Evolutionary conservation across 2,329 filamentous ascomycete genomes (phyloP).

Genomic region (Aureobasidium lini): DNA sequence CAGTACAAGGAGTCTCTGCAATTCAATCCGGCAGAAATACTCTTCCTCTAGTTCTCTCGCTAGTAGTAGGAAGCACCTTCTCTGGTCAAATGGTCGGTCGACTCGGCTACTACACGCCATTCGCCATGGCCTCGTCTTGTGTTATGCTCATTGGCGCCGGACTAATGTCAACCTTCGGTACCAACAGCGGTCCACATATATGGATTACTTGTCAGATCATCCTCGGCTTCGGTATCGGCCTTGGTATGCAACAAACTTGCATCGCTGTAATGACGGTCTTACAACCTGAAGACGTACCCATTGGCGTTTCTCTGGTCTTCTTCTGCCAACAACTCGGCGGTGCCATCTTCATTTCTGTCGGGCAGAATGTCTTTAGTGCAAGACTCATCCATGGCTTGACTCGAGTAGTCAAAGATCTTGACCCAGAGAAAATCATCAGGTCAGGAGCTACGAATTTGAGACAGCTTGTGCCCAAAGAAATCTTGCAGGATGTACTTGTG

Average conservation of each 20-base stretch:
- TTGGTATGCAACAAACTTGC: slow-evolving; percentile 42
- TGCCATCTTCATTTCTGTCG: slow-evolving; percentile 42
- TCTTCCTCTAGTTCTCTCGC: slow-evolving; percentile 38
- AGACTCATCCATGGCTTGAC: too few relatives aligned
- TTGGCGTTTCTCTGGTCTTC: slow-evolving; percentile 42
- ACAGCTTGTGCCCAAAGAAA: too few relatives aligned
- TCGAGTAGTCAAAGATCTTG: too few relatives aligned
- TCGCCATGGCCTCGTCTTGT: slow-evolving; percentile 35
- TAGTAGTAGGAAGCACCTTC: slow-evolving; percentile 37
- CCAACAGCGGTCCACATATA: slow-evolving; percentile 29
- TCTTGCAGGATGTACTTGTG: too few relatives aligned
- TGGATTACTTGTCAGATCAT: slow-evolving; percentile 34
- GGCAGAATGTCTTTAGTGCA: slow-evolving; percentile 39
- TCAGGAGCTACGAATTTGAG: too few relatives aligned
- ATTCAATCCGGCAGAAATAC: slow-evolving; percentile 43
- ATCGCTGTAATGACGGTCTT: slow-evolving; percentile 41
- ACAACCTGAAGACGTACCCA: slow-evolving; percentile 36
- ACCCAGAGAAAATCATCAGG: too few relatives aligned
- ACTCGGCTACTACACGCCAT: slow-evolving; percentile 44
- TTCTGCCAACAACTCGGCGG: slow-evolving; percentile 42
- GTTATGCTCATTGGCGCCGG: slow-evolving; percentile 41
- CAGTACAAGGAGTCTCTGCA: slow-evolving; percentile 40
- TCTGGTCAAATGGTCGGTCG: slow-evolving; percentile 33
- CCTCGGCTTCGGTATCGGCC: slow-evolving; percentile 36
- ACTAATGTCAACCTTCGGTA: slow-evolving; percentile 37